These are phyloP conservation scores for Leccinum angustisporum DNA, from an alignment of 1,284 basidiomycete species.

Conservation along the genomic window DNA sequence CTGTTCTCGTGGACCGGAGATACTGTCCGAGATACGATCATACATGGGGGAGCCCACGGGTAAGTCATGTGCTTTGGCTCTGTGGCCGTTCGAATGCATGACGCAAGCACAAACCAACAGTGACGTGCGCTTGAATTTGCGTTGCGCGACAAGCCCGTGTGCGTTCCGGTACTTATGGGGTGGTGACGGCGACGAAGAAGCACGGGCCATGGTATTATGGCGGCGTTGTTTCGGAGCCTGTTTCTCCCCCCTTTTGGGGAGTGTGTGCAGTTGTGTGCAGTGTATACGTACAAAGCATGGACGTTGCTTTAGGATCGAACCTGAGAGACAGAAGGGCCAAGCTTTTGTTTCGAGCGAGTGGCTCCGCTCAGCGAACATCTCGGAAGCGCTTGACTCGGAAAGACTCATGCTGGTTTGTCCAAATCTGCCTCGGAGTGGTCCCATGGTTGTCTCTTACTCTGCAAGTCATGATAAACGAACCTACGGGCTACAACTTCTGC, in stretches of 20 bases:
- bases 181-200: not conserved
- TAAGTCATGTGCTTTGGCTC: slow-evolving; percentile 2
- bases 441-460: not conserved
- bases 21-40: slow-evolving; percentile 11
- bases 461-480: not conserved
- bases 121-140: not conserved
- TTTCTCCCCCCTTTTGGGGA: not conserved
- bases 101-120: not conserved
- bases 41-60: not conserved
- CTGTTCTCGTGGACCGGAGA: not conserved
- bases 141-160: not conserved
- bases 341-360: not conserved
- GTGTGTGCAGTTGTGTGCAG: not conserved
- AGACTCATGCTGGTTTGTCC: not conserved
- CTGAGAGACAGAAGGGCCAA: not conserved
- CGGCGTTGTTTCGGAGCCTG: slow-evolving; percentile 1
- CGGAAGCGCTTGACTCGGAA: not conserved
- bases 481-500: not conserved
- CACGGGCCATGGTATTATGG: not conserved
- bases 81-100: not conserved
- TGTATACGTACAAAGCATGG: slow-evolving; percentile 7
- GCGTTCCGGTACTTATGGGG: not conserved
- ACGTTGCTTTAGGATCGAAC: not conserved
- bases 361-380: not conserved
- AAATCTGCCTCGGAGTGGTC: slow-evolving; percentile 1